Evolutionary conservation across 2,329 filamentous ascomycete species (phyloP).

Genomic region (Pyrenochaeta sp.): DNA sequence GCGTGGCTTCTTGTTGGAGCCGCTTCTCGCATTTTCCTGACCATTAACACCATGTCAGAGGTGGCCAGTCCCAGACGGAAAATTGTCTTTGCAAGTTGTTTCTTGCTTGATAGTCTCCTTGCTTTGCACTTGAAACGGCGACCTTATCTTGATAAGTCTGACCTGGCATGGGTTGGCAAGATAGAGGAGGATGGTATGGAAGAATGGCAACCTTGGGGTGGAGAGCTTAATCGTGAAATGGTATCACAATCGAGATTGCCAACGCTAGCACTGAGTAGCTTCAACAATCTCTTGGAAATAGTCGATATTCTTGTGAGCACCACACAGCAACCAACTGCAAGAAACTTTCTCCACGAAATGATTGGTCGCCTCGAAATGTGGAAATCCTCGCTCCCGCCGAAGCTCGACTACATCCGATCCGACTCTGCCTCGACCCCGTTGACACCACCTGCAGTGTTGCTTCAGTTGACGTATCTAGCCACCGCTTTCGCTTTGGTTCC

Average conservation of each 20-base stretch:
- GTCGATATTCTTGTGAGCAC: conserved; percentile 30
- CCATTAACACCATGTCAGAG: conserved; percentile 46
- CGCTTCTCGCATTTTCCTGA: conserved; percentile 63
- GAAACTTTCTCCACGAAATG: conserved; percentile 42
- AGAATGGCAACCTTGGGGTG: conserved; percentile 77
- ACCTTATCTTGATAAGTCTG: conserved; percentile 60
- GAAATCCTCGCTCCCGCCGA: conserved; percentile 40
- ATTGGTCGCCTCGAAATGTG: conserved; percentile 50
- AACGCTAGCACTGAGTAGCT: conserved; percentile 59
- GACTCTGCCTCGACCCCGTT: conserved; percentile 25
- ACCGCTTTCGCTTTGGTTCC: conserved; percentile 27
- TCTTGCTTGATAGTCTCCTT: conserved; percentile 68
- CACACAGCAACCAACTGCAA: conserved; percentile 21
- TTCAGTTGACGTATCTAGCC: conserved; percentile 38
- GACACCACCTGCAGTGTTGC: conserved; percentile 36
- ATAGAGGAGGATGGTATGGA: conserved; percentile 73
- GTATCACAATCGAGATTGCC: conserved; percentile 27
- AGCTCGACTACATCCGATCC: conserved; percentile 31
- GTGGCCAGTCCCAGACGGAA: conserved; percentile 42
- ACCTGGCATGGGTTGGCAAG: conserved; percentile 56
- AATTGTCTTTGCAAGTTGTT: conserved; percentile 64
- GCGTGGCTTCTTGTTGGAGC: conserved; percentile 72
- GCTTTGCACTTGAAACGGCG: conserved; percentile 60
- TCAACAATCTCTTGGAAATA: conserved; percentile 59
- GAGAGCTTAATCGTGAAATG: conserved; percentile 52